Conservation (phyloP, 2,329 filamentous ascomycete genomes). For the Penicillium brevicompactum region DNA sequence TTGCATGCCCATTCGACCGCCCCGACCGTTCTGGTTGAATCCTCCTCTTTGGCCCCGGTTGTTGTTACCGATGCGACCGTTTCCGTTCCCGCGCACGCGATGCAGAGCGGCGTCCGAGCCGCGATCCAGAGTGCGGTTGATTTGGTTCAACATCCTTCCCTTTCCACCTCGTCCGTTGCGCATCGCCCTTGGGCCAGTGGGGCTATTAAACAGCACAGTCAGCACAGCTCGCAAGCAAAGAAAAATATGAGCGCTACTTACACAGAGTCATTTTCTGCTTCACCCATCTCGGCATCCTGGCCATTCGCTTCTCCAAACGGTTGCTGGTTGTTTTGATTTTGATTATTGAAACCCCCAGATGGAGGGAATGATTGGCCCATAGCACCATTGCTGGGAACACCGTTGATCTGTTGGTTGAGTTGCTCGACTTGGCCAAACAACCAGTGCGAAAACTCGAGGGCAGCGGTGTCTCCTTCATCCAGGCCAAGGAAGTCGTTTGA, state of each 20-base stretch:
- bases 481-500: conserved; percentile 83
- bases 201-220: conserved; percentile 60
- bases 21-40: conserved; percentile 50
- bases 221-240: conserved; percentile 1
- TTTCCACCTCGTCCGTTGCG: conserved; percentile 71
- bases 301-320: conserved; percentile 35
- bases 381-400: conserved; percentile 32
- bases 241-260: conserved; percentile 25
- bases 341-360: conserved; percentile 25
- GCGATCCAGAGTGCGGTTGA: conserved; percentile 81
- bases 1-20: conserved; percentile 50
- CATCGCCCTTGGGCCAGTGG: conserved; percentile 94
- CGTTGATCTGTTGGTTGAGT: conserved; percentile 66
- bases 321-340: background rate
- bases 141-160: conserved; percentile 82
- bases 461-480: conserved; percentile 77
- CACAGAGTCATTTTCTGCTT: conserved; percentile 49
- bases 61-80: conserved; percentile 80
- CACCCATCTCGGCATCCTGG: conserved; percentile 74
- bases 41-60: conserved; percentile 71
- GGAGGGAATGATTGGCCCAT: conserved; percentile 35
- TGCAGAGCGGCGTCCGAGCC: conserved; percentile 74
- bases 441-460: conserved; percentile 84
- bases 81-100: conserved; percentile 73
- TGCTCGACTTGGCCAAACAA: conserved; percentile 82